phyloP scores from a whole-genome alignment of 805 yeast genomes.

The Candida berthetii region DNA sequence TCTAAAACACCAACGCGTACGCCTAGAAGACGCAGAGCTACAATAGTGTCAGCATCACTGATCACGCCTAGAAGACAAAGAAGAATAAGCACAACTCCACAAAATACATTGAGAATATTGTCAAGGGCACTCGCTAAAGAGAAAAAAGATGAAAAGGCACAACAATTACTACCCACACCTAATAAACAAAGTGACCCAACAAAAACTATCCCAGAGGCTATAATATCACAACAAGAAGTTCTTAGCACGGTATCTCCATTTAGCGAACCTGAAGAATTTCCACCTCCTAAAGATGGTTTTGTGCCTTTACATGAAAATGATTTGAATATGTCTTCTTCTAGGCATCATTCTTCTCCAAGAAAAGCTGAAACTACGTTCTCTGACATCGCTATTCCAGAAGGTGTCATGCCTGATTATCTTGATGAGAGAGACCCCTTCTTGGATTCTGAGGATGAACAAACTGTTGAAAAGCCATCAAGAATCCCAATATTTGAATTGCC shows the following conservation, averaged over 20 bases:
- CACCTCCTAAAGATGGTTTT: no score
- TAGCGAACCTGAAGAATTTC: no score
- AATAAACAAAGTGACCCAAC: not conserved
- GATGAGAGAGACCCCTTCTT: not conserved
- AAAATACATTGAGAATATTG: conserved; percentile 13
- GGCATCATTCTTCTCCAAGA: not conserved
- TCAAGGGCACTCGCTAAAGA: conserved; percentile 15
- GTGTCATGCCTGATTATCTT: conserved; percentile 13
- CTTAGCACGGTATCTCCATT: not conserved
- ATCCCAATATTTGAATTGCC: not conserved
- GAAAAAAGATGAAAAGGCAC: conserved; percentile 2
- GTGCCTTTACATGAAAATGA: not conserved
- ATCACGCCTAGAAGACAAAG: conserved; percentile 16
- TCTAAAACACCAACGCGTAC: conserved; percentile 18
- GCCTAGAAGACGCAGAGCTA: conserved; percentile 17
- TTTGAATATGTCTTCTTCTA: not conserved
- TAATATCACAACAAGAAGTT: not conserved
- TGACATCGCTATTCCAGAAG: conserved; percentile 20
- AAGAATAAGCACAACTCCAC: conserved; percentile 14
- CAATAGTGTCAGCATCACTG: conserved; percentile 14
- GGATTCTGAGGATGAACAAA: conserved; percentile 1
- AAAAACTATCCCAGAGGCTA: conserved; percentile 8
- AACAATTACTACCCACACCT: not conserved
- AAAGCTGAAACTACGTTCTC: conserved; percentile 4
- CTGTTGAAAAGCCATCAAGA: not conserved